phyloP scores from a whole-genome alignment of 23 red algal genomes.

The Cyanidioschyzon merolae region DNA sequence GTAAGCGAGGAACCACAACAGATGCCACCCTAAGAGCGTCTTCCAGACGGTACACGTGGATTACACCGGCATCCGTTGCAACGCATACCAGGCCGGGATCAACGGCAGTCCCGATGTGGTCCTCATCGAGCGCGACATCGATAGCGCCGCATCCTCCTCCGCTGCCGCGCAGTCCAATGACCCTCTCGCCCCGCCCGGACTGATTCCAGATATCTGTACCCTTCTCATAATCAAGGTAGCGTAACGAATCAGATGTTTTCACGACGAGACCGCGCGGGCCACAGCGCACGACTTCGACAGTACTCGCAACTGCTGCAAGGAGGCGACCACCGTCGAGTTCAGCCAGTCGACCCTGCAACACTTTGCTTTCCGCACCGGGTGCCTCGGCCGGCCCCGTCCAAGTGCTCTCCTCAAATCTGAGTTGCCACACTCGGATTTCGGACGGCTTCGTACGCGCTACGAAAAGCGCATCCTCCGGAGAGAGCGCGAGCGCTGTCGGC shows the following conservation, averaged over 20 bases:
- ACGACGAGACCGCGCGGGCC: constrained; percentile 2
- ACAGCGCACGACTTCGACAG: neutral
- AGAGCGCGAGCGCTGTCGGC: neutral
- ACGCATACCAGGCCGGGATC: neutral
- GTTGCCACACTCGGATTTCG: neutral
- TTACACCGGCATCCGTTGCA: neutral
- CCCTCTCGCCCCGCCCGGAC: neutral
- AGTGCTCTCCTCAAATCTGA: neutral
- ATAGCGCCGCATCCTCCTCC: neutral
- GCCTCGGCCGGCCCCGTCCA: neutral
- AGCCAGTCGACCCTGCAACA: neutral
- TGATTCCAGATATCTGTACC: neutral
- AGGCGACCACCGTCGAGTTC: neutral
- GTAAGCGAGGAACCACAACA: neutral
- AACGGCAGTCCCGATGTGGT: neutral
- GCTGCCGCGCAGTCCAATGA: neutral
- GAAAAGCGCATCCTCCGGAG: neutral
- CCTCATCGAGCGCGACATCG: neutral
- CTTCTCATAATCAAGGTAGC: neutral
- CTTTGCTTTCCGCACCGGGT: neutral
- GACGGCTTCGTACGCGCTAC: neutral
- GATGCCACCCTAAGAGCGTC: neutral
- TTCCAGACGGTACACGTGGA: neutral
- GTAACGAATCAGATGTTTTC: neutral
- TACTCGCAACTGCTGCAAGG: neutral